Evolutionary conservation across 2,329 filamentous ascomycete genomes (phyloP), one percentile per base, ranked within the genome.

Genomic region (Calcarisporium arbuscula): DNA sequence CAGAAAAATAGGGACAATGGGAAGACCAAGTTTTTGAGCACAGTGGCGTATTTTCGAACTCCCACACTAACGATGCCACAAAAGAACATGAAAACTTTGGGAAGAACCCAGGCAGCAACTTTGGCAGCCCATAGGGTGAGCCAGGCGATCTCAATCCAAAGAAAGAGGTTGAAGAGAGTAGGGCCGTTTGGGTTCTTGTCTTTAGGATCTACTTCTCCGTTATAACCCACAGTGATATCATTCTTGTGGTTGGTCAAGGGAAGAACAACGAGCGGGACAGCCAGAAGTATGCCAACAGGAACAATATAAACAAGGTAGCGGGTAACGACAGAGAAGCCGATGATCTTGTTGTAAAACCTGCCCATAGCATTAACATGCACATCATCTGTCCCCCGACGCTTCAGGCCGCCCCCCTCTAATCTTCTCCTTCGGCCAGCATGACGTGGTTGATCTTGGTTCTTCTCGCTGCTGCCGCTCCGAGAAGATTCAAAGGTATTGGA

Each of bases 81-180:
- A 46, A 82, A 71, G 49, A 82, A 80, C 68, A 83, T 79, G 57
- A 85, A 85, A 34, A 75, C 44, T 25, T 63, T 57, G 0, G 81
- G 80, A 4, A 82, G 51, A 12, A 72, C 51, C 54, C 76, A 75
- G 11, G 80, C 74, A 9, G 77, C 65, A 28, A 82, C 58, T 59
- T 85, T 85, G 44, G 73, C 77, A 14, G 68, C 62, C 81, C 81
- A 85, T 9, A 84, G 66, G 8, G 71, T 68, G 25, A 80, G 58
- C 81, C 81, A 85, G 22, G 80, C 67, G 33, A 81, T 66, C 50
- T 83, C 74, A 45, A 85, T 70, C 81, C 80, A 83, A 30, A 81
- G 61, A 48, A 83, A 83, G 30, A 85, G 65, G 31, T 70, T 57
- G 48, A 80, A 74, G 8, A 82, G 64, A 5, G 67, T 62, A 8